phyloP scores from a whole-genome alignment of 2,329 filamentous ascomycete genomes.

The Plenodomus biglobosus region DNA sequence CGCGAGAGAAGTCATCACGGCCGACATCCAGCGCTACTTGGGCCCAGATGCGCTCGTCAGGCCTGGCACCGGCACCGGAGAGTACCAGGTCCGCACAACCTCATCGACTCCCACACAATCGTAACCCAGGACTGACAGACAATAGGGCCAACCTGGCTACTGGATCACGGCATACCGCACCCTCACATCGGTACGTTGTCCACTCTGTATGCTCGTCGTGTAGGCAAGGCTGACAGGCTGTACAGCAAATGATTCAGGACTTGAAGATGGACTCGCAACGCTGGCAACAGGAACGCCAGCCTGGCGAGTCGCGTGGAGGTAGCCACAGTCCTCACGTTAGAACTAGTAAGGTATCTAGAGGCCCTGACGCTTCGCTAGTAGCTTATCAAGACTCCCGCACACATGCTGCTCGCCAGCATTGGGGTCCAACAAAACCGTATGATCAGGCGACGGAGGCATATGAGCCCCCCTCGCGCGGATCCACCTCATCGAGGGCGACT shows the following conservation, averaged over 20 bases:
- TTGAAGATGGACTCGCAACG: conserved; percentile 52
- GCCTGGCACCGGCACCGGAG: conserved; percentile 50
- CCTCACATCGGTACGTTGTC: conserved; percentile 50
- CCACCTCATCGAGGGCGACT: conserved; percentile 14
- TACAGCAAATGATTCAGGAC: conserved; percentile 53
- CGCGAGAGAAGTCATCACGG: conserved; percentile 54
- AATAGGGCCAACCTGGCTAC: conserved; percentile 50
- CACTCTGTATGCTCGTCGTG: not conserved
- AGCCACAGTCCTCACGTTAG: conserved; percentile 46
- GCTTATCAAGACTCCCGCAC: conserved; percentile 48
- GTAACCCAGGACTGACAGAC: not conserved
- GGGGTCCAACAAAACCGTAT: conserved; percentile 40
- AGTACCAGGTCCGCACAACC: conserved; percentile 45
- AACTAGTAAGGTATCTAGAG: conserved; percentile 47
- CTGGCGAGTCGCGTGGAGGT: conserved; percentile 50
- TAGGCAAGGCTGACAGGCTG: conserved; percentile 20
- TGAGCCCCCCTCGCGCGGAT: conserved; percentile 15
- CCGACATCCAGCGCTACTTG: conserved; percentile 56
- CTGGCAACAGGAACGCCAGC: conserved; percentile 45
- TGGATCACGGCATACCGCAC: conserved; percentile 56
- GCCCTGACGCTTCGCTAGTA: conserved; percentile 50
- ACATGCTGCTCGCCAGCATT: conserved; percentile 48
- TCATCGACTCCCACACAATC: not conserved
- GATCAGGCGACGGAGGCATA: conserved; percentile 24
- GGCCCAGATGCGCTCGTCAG: conserved; percentile 54